These are phyloP conservation scores for Allodekkera sacchari DNA, from an alignment of 805 yeast species.

Conservation along the genomic window DNA sequence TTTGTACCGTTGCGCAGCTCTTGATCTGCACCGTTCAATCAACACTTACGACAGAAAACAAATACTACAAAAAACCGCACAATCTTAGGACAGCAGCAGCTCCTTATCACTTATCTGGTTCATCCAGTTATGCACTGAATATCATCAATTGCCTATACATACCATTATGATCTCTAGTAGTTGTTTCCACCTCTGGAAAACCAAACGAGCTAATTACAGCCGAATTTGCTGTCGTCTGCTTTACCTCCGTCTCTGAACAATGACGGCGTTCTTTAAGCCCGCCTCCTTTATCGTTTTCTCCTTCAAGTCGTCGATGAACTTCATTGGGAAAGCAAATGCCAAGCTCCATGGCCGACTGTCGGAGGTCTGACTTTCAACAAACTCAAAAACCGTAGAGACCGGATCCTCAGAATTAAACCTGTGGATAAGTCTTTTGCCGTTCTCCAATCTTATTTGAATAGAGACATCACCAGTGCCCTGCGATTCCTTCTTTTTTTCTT, in stretches of 20 bases:
- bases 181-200: no score
- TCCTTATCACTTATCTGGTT: no score
- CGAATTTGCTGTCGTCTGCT: no score
- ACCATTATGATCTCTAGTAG: no score
- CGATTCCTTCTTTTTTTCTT: constrained; percentile 6
- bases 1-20: no score
- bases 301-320: constrained; percentile 54
- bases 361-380: constrained; percentile 43
- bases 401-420: constrained; percentile 59
- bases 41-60: no score
- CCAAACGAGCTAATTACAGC: no score
- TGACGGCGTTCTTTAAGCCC: constrained; percentile 73
- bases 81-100: no score
- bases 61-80: no score
- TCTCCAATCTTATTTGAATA: constrained; percentile 78
- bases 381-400: constrained; percentile 59
- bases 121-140: no score
- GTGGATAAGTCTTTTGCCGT: constrained; percentile 62
- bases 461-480: constrained; percentile 45
- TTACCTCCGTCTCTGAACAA: constrained; percentile 76
- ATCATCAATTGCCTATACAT: no score
- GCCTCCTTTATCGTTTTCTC: constrained; percentile 59
- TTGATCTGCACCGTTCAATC: no score
- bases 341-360: constrained; percentile 48
- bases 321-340: constrained; percentile 77